phyloP scores from a whole-genome alignment of 2,329 filamentous ascomycete species.

The Fusarium avenaceum region DNA sequence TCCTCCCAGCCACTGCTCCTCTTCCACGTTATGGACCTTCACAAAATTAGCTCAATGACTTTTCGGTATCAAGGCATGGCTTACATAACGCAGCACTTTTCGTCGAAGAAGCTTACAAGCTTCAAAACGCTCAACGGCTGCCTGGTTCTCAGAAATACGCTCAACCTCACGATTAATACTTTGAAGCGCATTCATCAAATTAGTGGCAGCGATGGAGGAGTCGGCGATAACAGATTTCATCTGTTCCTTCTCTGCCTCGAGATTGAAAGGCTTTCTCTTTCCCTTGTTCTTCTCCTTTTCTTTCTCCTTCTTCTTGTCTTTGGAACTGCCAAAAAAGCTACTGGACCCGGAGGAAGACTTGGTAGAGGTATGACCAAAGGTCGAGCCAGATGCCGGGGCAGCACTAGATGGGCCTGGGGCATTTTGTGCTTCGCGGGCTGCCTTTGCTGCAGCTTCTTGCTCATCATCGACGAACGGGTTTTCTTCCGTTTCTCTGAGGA shows the following conservation, averaged over 20 bases:
- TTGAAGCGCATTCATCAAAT: slow-evolving; percentile 87
- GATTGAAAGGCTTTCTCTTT: slow-evolving; percentile 78
- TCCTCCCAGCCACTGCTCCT: slow-evolving; percentile 91
- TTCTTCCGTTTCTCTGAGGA: slow-evolving; percentile 84
- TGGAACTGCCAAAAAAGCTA: slow-evolving; percentile 59
- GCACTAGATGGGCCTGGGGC: slow-evolving; percentile 40
- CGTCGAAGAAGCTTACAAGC: slow-evolving; percentile 86
- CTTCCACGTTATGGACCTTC: slow-evolving; percentile 88
- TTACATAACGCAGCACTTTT: slow-evolving; percentile 85
- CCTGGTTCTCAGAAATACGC: slow-evolving; percentile 85
- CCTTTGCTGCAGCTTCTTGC: slow-evolving; percentile 61
- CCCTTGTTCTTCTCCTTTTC: slow-evolving; percentile 68
- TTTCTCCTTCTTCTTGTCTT: slow-evolving; percentile 68
- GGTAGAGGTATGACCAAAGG: slow-evolving; percentile 43
- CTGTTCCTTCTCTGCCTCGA: slow-evolving; percentile 87
- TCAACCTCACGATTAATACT: slow-evolving; percentile 91
- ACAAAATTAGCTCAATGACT: slow-evolving; percentile 9
- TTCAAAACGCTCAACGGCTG: slow-evolving; percentile 83
- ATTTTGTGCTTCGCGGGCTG: slow-evolving; percentile 49
- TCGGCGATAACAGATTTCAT: slow-evolving; percentile 93
- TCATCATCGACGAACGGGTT: slow-evolving; percentile 78
- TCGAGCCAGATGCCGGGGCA: slow-evolving; percentile 22
- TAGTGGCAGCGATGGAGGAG: slow-evolving; percentile 90
- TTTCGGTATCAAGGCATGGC: slow-evolving; percentile 44
- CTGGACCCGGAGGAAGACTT: slow-evolving; percentile 56